Base-by-base conservation (phyloP, 2,329 filamentous ascomycete genomes). In the Colletotrichum viniferum region DNA sequence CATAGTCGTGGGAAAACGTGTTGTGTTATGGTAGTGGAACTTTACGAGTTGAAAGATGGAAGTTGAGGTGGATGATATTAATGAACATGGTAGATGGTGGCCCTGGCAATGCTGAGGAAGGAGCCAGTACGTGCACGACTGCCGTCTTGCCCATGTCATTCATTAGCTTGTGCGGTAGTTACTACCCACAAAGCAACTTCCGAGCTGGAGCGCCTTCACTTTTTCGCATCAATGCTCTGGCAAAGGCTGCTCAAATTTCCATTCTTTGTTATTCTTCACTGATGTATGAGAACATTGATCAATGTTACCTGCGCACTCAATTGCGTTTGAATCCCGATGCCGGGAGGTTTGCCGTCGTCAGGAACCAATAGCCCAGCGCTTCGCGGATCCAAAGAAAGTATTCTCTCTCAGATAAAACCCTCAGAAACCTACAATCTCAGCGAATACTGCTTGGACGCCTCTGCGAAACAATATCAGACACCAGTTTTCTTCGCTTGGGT, bases 401-500 rank as follows among this genome's bases (percentile, higher is more conserved):
- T 48, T 48, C 2, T 48, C n/a, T 6, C 43, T 48, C 5, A 13
- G 5, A 3, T 3, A 48, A 21, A 48, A 7, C 10, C 18, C n/a
- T 13, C n/a, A 48, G 43, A 48, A 48, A 21, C n/a, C n/a, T 13
- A 21, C 18, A 12, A 48, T n/a, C 5, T 18, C n/a, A 48, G 5
- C 10, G 43, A 48, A 48, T 3, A 48, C 43, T 4, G 4, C n/a
- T 48, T 21, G 43, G 4, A 13, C 5, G n/a, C 10, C 10, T 7
- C n/a, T n/a, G 43, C 6, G 14, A 58, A 58, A 14, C 9, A 10
- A 10, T 10, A 5, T 52, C 60, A 36, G 16, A 63, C 21, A 26
- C 38, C 70, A 7, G 70, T 69, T 36, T 73, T 73, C 30, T 62
- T 32, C 24, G 64, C 64, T 16, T 73, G 70, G 7, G n/a, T 12